phyloP scores from a whole-genome alignment of 805 yeast species.

The Tetrapisispora arboricola region DNA sequence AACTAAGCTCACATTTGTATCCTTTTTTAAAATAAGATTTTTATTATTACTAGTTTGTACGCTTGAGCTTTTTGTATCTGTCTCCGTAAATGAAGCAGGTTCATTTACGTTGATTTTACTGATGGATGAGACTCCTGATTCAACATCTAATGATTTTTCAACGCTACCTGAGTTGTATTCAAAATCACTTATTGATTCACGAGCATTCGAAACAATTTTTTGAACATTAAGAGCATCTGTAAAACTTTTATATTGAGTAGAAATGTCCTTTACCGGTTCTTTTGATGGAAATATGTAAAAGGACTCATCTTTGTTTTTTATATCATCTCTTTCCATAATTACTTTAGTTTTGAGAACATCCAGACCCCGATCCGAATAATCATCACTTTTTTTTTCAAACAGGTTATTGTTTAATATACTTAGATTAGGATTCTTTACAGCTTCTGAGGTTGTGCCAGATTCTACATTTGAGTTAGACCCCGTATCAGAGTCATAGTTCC shows the following conservation, averaged over 20 bases:
- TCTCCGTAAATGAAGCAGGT: not conserved
- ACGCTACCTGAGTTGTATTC: not conserved
- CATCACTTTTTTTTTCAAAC: not conserved
- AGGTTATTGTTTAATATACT: too few species aligned
- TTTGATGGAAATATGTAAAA: not conserved
- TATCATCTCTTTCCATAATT: not conserved
- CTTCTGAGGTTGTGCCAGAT: conserved; percentile 2
- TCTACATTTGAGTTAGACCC: conserved; percentile 6
- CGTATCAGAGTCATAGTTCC: conserved; percentile 7
- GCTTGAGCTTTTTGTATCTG: not conserved
- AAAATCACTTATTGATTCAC: not conserved
- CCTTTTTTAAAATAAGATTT: conserved; percentile 6
- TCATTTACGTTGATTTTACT: not conserved
- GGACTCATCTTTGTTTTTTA: too few species aligned
- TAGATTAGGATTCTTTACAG: not conserved
- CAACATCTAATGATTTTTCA: not conserved
- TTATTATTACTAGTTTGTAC: not conserved
- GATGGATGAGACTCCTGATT: not conserved
- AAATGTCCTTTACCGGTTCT: not conserved
- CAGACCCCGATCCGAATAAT: not conserved
- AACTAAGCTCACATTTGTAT: conserved; percentile 20
- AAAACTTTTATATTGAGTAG: not conserved
- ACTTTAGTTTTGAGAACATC: not conserved
- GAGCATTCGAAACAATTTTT: not conserved
- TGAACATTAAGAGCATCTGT: too few species aligned